Percentiles rank a stretch among this genome's conserved stretches.
phyloP scores from a whole-genome alignment of 306 rosid species.

The Sesbania bispinosa region DNA sequence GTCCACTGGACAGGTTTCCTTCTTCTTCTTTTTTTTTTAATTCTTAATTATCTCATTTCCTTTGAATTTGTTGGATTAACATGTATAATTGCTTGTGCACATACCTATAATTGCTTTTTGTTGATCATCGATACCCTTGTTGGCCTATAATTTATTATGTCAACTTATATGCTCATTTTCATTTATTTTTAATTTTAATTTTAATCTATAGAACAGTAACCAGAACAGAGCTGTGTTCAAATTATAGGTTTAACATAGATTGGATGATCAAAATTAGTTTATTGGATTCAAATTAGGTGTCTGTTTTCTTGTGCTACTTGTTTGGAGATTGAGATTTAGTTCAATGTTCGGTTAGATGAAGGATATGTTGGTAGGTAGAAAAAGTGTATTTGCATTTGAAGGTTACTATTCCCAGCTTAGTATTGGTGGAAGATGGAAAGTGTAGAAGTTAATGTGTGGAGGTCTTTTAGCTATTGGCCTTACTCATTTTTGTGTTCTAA shows the following conservation, averaged over 20 bases:
- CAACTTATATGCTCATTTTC: neutral
- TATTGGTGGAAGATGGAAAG: no score
- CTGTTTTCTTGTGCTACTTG: no score
- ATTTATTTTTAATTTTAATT: neutral
- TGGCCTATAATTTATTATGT: neutral
- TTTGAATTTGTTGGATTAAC: no score
- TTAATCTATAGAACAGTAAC: neutral
- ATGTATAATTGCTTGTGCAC: no score
- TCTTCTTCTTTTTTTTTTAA: no score
- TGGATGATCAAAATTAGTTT: neutral
- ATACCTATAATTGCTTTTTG: neutral
- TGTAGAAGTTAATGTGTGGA: no score
- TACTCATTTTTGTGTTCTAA: neutral
- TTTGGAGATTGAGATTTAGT: no score
- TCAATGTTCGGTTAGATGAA: no score
- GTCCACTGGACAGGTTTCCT: constrained; percentile 66
- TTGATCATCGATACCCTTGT: neutral
- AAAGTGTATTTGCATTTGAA: neutral
- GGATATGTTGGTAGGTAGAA: no score
- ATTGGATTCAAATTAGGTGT: neutral
- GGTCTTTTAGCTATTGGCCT: neutral
- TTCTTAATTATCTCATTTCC: no score
- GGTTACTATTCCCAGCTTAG: no score
- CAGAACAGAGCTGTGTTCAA: neutral
- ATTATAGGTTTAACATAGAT: neutral